Conservation (phyloP, 1,284 basidiomycete genomes). For the Neonothopanus nambi region DNA sequence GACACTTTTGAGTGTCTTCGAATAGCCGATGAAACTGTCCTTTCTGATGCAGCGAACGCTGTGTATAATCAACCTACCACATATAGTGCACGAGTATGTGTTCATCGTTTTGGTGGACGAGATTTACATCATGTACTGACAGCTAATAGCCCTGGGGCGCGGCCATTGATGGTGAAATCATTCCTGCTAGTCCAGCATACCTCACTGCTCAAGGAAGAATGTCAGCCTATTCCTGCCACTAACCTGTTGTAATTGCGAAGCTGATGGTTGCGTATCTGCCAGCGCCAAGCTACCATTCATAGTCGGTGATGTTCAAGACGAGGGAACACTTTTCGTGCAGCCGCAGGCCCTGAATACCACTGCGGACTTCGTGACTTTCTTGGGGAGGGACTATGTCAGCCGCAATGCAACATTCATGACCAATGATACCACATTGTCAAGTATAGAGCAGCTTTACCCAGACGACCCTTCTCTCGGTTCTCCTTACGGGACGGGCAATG, state of each 20-base stretch:
- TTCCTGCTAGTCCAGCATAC: conserved; percentile 4
- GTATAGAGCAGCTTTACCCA: neutral
- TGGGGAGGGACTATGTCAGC: neutral
- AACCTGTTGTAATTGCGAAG: neutral
- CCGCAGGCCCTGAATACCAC: conserved; percentile 4
- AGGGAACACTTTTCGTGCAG: conserved; percentile 6
- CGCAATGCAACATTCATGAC: neutral
- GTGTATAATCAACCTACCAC: neutral
- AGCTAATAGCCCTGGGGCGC: conserved; percentile 1
- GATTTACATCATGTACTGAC: neutral
- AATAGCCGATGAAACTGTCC: neutral
- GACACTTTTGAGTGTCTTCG: conserved; percentile 1
- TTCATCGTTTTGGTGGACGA: neutral
- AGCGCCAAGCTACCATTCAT: conserved; percentile 6
- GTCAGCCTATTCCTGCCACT: neutral
- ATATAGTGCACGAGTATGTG: neutral
- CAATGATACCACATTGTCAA: neutral
- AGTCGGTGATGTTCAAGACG: conserved; percentile 2
- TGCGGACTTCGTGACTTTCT: neutral
- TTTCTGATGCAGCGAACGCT: neutral
- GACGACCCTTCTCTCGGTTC: conserved; percentile 3
- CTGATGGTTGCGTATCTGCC: neutral
- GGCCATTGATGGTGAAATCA: conserved; percentile 6
- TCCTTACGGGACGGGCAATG: conserved; percentile 7
- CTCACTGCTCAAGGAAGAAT: conserved; percentile 4